Conservation (phyloP, 2,329 filamentous ascomycete species). For the Sporothrix pseudoabietina region DNA sequence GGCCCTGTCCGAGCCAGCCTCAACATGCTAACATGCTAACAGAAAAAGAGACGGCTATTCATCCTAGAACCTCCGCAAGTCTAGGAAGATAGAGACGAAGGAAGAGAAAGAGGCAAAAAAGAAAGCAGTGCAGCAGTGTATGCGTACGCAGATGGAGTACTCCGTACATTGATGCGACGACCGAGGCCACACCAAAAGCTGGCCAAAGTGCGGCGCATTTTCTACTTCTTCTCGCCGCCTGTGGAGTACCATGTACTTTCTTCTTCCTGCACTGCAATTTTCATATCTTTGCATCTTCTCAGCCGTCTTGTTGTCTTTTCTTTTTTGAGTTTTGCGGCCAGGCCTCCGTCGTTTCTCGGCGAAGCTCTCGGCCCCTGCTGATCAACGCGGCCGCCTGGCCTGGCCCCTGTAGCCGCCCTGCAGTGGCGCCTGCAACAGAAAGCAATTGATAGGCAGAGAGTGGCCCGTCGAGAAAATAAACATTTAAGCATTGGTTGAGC, state of each 20-base stretch:
- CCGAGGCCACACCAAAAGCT: not conserved
- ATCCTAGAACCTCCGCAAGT: not conserved
- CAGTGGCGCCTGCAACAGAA: not conserved
- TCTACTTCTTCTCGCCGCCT: not conserved
- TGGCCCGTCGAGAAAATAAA: not conserved
- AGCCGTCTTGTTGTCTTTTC: not conserved
- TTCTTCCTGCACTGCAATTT: not conserved
- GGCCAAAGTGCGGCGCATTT: constrained; percentile 5
- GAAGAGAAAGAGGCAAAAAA: not conserved
- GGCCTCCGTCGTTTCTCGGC: not conserved
- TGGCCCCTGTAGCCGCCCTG: constrained; percentile 13
- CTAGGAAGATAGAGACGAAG: not conserved
- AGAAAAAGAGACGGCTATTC: not conserved
- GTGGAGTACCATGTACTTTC: constrained; percentile 8
- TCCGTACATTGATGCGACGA: not conserved
- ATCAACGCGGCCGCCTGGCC: not conserved
- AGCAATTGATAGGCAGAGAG: constrained; percentile 5
- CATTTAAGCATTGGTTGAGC: constrained; percentile 3
- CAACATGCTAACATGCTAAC: not conserved
- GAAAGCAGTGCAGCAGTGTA: not conserved
- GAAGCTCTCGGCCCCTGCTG: not conserved
- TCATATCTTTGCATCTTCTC: not conserved
- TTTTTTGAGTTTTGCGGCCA: constrained; percentile 7
- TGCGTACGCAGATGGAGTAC: not conserved
- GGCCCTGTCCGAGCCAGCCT: not conserved